Evolutionary conservation across 2,329 filamentous ascomycete species (phyloP).

Genomic region (Ophiostoma populinum): DNA sequence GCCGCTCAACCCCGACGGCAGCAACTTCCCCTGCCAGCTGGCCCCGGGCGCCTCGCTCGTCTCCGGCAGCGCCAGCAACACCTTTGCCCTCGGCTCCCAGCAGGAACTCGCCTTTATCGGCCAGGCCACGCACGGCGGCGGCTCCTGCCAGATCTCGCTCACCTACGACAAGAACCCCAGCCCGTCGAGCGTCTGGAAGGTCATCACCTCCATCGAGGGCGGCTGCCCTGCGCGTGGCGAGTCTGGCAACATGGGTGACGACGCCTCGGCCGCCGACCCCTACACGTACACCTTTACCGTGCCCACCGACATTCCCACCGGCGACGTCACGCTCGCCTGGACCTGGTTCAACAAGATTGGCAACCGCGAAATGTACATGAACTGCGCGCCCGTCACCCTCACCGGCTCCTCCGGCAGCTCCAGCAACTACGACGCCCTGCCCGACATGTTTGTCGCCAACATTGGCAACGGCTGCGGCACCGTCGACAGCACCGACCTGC

Average conservation of each 20-base stretch:
- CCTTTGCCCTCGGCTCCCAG: conserved; percentile 43
- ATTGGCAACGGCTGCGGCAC: conserved; percentile 39
- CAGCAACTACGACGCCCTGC: conserved; percentile 42
- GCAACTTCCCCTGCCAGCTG: conserved; percentile 72
- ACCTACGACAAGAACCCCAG: conserved; percentile 60
- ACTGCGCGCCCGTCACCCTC: conserved; percentile 64
- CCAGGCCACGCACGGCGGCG: conserved; percentile 69
- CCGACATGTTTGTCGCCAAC: conserved; percentile 63
- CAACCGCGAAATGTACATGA: conserved; percentile 96
- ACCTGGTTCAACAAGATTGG: conserved; percentile 89
- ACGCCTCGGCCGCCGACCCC: conserved; percentile 26
- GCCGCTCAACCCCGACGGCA: conserved; percentile 43
- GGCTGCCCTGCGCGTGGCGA: conserved; percentile 55
- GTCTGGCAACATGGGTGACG: conserved; percentile 37
- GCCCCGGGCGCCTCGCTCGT: conserved; percentile 29
- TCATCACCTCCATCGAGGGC: conserved; percentile 75
- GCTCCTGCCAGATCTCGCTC: conserved; percentile 78
- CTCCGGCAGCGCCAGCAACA: conserved; percentile 31
- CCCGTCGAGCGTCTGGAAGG: conserved; percentile 57
- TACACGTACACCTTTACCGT: conserved; percentile 53
- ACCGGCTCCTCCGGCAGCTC: conserved; percentile 30
- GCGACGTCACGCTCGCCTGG: conserved; percentile 73
- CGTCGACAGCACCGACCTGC: conserved; percentile 34
- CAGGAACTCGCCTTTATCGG: conserved; percentile 51
- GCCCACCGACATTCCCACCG: conserved; percentile 52